Evolutionary conservation across 2,329 filamentous ascomycete genomes (phyloP).

Genomic region (Penicillium sp.): DNA sequence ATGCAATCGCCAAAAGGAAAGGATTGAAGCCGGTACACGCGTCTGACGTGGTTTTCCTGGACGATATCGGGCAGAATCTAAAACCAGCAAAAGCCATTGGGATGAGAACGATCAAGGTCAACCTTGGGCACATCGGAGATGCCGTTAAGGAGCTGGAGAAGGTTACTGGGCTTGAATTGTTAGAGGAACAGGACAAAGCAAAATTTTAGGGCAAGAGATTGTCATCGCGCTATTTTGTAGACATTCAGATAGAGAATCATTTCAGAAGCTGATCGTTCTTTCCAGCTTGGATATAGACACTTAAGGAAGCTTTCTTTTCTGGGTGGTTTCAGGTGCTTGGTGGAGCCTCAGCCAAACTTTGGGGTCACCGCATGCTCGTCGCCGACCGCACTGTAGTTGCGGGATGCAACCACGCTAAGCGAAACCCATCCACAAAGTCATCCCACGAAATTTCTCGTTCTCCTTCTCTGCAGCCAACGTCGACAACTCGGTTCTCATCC

Average conservation of each 20-base stretch:
- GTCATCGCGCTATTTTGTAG: neutral
- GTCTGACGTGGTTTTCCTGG: conserved; percentile 80
- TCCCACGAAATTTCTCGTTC: conserved; percentile 37
- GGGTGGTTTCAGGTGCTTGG: neutral
- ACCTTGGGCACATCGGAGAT: conserved; percentile 75
- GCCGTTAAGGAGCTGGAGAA: conserved; percentile 82
- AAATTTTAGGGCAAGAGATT: conserved; percentile 28
- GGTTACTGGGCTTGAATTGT: conserved; percentile 67
- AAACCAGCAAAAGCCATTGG: conserved; percentile 77
- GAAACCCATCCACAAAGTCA: conserved; percentile 49
- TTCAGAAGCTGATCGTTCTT: neutral
- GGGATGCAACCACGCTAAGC: conserved; percentile 48
- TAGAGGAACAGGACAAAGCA: conserved; percentile 44
- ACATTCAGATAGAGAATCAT: neutral
- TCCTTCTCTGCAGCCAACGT: conserved; percentile 39
- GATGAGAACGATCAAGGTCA: conserved; percentile 83
- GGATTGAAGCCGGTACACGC: conserved; percentile 62
- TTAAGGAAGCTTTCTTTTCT: neutral
- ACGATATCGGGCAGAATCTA: conserved; percentile 93
- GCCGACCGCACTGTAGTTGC: conserved; percentile 43
- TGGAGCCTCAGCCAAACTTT: neutral
- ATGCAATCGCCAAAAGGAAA: conserved; percentile 64
- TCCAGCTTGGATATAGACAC: neutral
- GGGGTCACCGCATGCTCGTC: conserved; percentile 36
- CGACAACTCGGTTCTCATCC: conserved; percentile 40